Conservation (phyloP, 371 early-diverging fungal species). For the Lichtheimia corymbifera region DNA sequence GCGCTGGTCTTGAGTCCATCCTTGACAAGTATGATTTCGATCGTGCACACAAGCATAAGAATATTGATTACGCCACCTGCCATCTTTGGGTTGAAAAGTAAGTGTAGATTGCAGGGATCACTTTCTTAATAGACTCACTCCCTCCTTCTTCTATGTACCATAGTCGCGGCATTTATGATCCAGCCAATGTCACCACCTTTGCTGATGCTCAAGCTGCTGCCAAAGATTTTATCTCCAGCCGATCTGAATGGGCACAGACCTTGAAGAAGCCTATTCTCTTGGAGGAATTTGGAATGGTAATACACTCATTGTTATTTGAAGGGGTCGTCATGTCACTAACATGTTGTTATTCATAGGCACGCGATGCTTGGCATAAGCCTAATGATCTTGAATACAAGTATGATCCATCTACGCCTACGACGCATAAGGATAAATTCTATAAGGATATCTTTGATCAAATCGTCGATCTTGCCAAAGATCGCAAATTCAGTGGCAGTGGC, state of each 20-base stretch:
- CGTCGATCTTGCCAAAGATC: constrained; percentile 22
- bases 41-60: constrained; percentile 37
- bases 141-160: background rate
- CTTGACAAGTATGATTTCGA: constrained; percentile 46
- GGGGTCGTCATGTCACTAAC: background rate
- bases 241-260: constrained; percentile 37
- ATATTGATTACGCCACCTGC: constrained; percentile 55
- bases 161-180: constrained; percentile 53
- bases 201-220: constrained; percentile 29
- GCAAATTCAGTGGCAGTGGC: constrained; percentile 27
- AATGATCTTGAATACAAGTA: constrained; percentile 33
- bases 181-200: constrained; percentile 8
- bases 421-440: constrained; percentile 51
- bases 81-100: constrained; percentile 66
- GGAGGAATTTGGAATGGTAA: constrained; percentile 59
- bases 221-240: constrained; percentile 22
- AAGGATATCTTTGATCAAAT: constrained; percentile 36
- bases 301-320: background rate
- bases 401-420: constrained; percentile 41
- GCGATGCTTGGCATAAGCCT: constrained; percentile 48
- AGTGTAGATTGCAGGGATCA: constrained; percentile 1
- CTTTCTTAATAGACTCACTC: too few relatives aligned
- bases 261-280: constrained; percentile 54
- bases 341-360: constrained; percentile 20
- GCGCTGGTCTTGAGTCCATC: constrained; percentile 57